Evolutionary conservation across 805 yeast species (phyloP), one percentile per base, ranked within the genome.

Genomic region (Blastobotrys terrestris): DNA sequence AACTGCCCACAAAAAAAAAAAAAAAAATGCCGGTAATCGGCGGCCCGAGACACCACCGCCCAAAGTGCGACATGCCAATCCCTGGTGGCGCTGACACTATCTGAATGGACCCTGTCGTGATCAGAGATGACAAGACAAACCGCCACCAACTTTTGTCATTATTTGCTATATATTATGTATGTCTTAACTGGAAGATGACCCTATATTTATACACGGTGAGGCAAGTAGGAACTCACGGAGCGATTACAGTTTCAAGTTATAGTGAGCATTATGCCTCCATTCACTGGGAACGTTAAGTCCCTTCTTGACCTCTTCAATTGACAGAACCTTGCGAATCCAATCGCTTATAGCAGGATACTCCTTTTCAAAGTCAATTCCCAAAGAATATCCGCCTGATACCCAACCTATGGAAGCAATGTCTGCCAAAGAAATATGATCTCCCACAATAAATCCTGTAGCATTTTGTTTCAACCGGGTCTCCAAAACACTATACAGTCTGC

Each of bases 251-350:
- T 44, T 8, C n/a, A 18, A 18, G 22, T 44, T 44, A 14, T 44
- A 44, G 21, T 44, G 31, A 39, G 31, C 6, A 41, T 44, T 47
- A 18, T 35, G 20, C 11, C 26, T 6, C 54, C 55, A 56, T 22
- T 44, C 35, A 31, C 40, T 16, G 22, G 66, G 65, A 13, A 56
- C 62, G 53, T 58, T 55, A 22, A 62, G 26, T 3, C 67, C 67
- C 53, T 55, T 59, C 48, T 52, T 40, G 15, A 88, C 95, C 1
- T 90, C 89, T 13, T 92, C 92, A 67, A 95, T 78, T 70, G 94
- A 80, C 89, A 87, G 84, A 90, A 88, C 85, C 62, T 81, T 82
- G 67, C 87, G 85, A 13, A 95, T 85, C 96, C 96, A 89, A 67
- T 88, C 86, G 72, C 84, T 85, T 49, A 88, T 91, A 66, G 85